Evolutionary conservation across 441 rosid genomes (phyloP), one percentile per base, ranked within the genome.

Genomic region (Biscutella laevigata): DNA sequence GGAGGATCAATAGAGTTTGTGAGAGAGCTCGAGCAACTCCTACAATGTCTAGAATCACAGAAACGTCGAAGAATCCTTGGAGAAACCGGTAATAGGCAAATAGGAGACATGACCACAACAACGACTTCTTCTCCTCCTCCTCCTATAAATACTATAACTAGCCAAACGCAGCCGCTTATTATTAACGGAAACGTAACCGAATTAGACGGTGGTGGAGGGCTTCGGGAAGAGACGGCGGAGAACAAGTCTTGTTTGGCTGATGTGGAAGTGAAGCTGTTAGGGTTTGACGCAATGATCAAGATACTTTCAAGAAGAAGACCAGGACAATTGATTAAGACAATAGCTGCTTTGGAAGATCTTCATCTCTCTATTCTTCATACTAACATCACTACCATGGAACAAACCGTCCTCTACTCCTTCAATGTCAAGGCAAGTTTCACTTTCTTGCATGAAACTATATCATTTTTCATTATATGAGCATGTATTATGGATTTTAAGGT

Each of bases 321-420:
- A 0, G 84, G 95, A 19, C 92, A 83, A 37, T 56, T 86, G 15
- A 67, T 78, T 10, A 77, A 69, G 56, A 67, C 81, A 35, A 86
- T 83, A 11, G 89, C 95, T 32, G 95, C 92, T 27, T 73, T 86
- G 6, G 82, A 86, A 44, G 92, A 83, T 75, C 73, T 86, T 76
- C 82, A 79, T 71, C 83, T 91, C 57, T 88, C 69, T 36, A 80
- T 91, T 14, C 87, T 91, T 25, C 96, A 83, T 60, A 81, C 91
- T 67, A 91, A 88, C 68, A 88, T 91, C 58, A 82, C 96, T 43
- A 88, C 94, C 73, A 85, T 88, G 53, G 95, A 91, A 57, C 95
- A 88, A 68, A 91, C 94, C 11, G 96, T 91, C 34, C 88, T 91
- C n/a, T 85, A 88, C 69, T 88, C 98, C 36, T 88, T 91, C 48